Evolutionary conservation across 2,329 filamentous ascomycete species (phyloP).

Genomic region (Zasmidium cellare): DNA sequence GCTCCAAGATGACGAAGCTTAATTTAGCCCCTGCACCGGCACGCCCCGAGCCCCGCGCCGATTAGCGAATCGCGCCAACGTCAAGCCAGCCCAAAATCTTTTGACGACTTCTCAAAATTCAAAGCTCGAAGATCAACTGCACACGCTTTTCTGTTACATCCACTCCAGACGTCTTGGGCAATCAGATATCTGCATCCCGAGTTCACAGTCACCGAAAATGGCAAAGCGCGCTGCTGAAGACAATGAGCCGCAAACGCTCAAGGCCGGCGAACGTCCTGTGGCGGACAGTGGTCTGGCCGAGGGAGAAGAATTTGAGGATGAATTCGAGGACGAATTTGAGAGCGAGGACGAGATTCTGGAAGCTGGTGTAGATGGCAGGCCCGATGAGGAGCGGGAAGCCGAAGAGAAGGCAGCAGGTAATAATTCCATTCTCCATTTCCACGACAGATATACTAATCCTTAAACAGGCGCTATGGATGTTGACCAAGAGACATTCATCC

Average conservation of each 20-base stretch:
- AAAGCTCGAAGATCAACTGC: conserved; percentile 4
- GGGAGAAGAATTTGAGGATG: conserved; percentile 82
- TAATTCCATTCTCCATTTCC: background rate
- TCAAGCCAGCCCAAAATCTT: background rate
- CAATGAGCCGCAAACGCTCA: conserved; percentile 54
- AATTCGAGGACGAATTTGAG: conserved; percentile 90
- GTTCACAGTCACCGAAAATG: conserved; percentile 45
- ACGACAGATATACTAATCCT: conserved; percentile 2
- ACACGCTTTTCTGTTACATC: conserved; percentile 24
- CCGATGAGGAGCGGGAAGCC: conserved; percentile 87
- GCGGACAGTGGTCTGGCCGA: conserved; percentile 52
- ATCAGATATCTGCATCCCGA: conserved; percentile 27
- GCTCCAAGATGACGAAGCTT: background rate
- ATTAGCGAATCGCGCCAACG: background rate
- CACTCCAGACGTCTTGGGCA: conserved; percentile 29
- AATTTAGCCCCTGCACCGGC: background rate
- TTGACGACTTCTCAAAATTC: background rate
- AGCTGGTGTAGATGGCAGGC: conserved; percentile 88
- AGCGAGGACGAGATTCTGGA: conserved; percentile 87
- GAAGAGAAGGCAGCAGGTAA: conserved; percentile 72
- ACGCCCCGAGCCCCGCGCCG: background rate
- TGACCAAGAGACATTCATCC: conserved; percentile 92
- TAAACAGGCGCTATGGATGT: conserved; percentile 74
- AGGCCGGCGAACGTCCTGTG: conserved; percentile 61
- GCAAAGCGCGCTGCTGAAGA: conserved; percentile 61